Percentiles rank a stretch among this genome's conserved stretches.
Evolutionary conservation across 2,329 filamentous ascomycete genomes (phyloP).

Genomic region (Sclerotinia minor): DNA sequence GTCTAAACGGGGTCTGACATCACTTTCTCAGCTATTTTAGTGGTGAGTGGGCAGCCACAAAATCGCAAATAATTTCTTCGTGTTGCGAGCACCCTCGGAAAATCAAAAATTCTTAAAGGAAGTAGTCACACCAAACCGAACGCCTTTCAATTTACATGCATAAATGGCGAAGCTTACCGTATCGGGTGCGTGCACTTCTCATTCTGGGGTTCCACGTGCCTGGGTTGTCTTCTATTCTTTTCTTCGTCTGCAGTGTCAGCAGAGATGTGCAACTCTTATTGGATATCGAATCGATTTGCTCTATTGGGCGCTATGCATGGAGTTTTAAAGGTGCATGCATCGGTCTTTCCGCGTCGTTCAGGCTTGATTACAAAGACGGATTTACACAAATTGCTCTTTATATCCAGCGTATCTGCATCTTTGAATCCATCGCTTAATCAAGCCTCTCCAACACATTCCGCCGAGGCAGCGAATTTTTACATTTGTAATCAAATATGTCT

Average conservation of each 20-base stretch:
- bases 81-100: not conserved
- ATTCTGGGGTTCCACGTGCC: constrained; percentile 9
- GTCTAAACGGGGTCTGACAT: constrained; percentile 3
- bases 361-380: constrained; percentile 13
- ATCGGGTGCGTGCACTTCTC: constrained; percentile 11
- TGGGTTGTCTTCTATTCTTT: not conserved
- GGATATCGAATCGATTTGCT: constrained; percentile 14
- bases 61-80: not conserved
- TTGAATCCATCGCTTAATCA: not conserved
- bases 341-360: constrained; percentile 22
- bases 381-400: not conserved
- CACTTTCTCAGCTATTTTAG: constrained; percentile 13
- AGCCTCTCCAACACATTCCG: not conserved
- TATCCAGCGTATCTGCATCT: constrained; percentile 4
- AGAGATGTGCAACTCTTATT: not conserved
- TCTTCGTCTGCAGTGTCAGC: constrained; percentile 19
- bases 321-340: constrained; percentile 20
- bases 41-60: constrained; percentile 21
- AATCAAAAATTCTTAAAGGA: not conserved
- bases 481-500: constrained; percentile 4
- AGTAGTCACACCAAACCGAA: not conserved
- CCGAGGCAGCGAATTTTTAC: not conserved
- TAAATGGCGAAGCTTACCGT: constrained; percentile 8
- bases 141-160: constrained; percentile 14
- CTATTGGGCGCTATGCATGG: not conserved